Percentiles rank a stretch among this genome's conserved stretches.
Evolutionary conservation across 2,329 filamentous ascomycete genomes (phyloP).

Genomic region (Aspergillus quadrilineatus): DNA sequence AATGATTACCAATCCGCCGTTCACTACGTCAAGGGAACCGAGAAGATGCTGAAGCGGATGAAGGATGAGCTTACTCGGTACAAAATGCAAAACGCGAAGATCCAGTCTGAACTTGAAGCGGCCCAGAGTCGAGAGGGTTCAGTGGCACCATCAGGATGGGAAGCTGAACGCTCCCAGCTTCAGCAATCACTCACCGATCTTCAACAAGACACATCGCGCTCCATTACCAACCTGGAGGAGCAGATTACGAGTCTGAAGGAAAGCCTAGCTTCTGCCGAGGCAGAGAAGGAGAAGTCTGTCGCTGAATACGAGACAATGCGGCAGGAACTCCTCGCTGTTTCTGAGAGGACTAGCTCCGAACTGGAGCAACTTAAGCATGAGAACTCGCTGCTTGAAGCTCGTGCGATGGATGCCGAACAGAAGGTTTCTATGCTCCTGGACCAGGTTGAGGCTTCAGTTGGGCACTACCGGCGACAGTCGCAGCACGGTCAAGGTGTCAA

Average conservation of each 20-base stretch:
- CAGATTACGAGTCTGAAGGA: slow-evolving; percentile 67
- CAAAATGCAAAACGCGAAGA: slow-evolving; percentile 78
- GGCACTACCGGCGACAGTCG: slow-evolving; percentile 83
- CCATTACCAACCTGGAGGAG: slow-evolving; percentile 67
- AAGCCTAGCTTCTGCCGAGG: slow-evolving; percentile 65
- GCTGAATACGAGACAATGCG: slow-evolving; percentile 55
- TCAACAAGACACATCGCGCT: slow-evolving; percentile 66
- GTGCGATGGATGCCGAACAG: slow-evolving; percentile 84
- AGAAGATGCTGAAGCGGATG: slow-evolving; percentile 98
- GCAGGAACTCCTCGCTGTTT: slow-evolving; percentile 57
- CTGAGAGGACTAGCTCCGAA: slow-evolving; percentile 61
- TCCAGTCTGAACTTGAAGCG: slow-evolving; percentile 77
- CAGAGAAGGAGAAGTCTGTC: slow-evolving; percentile 68
- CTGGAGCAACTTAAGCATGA: slow-evolving; percentile 80
- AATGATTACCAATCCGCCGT: slow-evolving; percentile 97
- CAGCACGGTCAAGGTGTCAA: slow-evolving; percentile 44
- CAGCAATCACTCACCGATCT: slow-evolving; percentile 67
- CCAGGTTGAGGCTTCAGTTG: slow-evolving; percentile 90
- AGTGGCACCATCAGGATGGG: slow-evolving; percentile 64
- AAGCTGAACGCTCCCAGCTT: slow-evolving; percentile 68
- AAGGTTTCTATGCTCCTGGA: slow-evolving; percentile 91
- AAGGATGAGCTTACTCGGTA: slow-evolving; percentile 95
- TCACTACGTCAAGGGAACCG: slow-evolving; percentile 96
- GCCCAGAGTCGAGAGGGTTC: slow-evolving; percentile 55
- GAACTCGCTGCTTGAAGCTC: slow-evolving; percentile 75